These are phyloP conservation scores for Rhizopogon vinicolor DNA, from an alignment of 768 basidiomycete genomes.

Conservation along the genomic window DNA sequence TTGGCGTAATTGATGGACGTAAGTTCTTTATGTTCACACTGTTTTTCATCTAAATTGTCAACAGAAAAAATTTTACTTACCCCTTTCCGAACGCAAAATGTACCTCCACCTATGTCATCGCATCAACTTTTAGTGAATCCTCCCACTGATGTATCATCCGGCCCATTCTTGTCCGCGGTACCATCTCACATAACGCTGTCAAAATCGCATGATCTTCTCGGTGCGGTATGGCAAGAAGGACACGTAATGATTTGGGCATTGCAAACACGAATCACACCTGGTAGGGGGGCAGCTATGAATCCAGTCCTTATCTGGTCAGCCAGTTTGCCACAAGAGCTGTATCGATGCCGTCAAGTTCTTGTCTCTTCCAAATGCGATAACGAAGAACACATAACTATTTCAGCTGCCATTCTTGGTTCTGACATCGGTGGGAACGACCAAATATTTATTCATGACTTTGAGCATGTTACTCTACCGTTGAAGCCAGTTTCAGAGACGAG, in stretches of 20 bases:
- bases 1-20: conserved; percentile 91
- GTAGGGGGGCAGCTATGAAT: conserved; percentile 54
- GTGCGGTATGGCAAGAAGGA: conserved; percentile 68
- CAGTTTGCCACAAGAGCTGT: conserved; percentile 8
- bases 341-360: conserved; percentile 25
- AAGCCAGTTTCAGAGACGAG: not conserved
- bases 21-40: conserved; percentile 20
- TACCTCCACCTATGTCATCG: conserved; percentile 98
- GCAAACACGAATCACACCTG: conserved; percentile 54
- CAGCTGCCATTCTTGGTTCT: conserved; percentile 38
- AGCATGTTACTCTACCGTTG: not conserved
- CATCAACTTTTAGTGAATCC: conserved; percentile 33
- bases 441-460: conserved; percentile 20
- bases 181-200: conserved; percentile 72
- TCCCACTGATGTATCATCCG: not conserved
- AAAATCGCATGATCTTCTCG: conserved; percentile 49
- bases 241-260: conserved; percentile 66
- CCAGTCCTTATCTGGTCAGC: conserved; percentile 39
- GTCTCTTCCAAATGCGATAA: conserved; percentile 8
- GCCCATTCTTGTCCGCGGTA: not conserved
- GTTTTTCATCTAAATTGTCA: not conserved
- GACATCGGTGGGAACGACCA: conserved; percentile 27
- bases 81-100: conserved; percentile 89
- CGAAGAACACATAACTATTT: conserved; percentile 3
- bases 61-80: conserved; percentile 78